Evolutionary conservation across 352 stramenopile genomes (phyloP).

Genomic region (Globisporangium lucens): DNA sequence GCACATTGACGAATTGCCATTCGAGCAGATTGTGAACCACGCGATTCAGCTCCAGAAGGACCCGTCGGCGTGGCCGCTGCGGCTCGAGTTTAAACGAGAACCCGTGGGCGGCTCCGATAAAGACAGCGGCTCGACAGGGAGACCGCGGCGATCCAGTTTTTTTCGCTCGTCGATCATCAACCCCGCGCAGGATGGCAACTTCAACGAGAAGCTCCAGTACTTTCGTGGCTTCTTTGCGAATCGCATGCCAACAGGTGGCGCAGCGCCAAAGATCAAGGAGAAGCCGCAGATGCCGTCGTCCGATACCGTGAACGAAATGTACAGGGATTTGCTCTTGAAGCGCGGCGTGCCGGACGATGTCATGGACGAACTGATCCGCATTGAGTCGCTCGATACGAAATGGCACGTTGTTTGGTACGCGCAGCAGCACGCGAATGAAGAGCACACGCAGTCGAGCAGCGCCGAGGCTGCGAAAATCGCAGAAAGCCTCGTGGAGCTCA

Average conservation of each 20-base stretch:
- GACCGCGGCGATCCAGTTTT: constrained; percentile 65
- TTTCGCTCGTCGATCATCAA: constrained; percentile 72
- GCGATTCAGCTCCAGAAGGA: constrained; percentile 74
- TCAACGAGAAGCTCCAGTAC: constrained; percentile 86
- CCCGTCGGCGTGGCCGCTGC: constrained; percentile 59
- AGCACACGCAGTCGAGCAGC: constrained; percentile 52
- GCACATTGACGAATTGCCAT: constrained; percentile 76
- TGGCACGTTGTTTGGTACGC: constrained; percentile 85
- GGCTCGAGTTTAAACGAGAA: constrained; percentile 75
- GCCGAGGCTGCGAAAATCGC: constrained; percentile 62
- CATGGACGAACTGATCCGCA: constrained; percentile 81
- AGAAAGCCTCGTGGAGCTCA: constrained; percentile 75
- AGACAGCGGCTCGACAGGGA: constrained; percentile 23
- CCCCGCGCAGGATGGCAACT: constrained; percentile 66
- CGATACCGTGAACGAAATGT: constrained; percentile 87
- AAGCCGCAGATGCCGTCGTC: constrained; percentile 54
- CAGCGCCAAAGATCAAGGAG: constrained; percentile 64
- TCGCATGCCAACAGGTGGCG: constrained; percentile 66
- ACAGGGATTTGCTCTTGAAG: constrained; percentile 73
- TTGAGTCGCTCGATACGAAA: constrained; percentile 82
- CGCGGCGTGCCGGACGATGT: constrained; percentile 80
- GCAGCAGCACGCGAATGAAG: constrained; percentile 77
- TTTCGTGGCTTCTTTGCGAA: constrained; percentile 85
- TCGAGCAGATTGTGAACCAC: constrained; percentile 81
- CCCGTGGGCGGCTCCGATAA: constrained; percentile 20